Base-by-base conservation (phyloP, 345 rosid genomes). In the Populus nigra region DNA sequence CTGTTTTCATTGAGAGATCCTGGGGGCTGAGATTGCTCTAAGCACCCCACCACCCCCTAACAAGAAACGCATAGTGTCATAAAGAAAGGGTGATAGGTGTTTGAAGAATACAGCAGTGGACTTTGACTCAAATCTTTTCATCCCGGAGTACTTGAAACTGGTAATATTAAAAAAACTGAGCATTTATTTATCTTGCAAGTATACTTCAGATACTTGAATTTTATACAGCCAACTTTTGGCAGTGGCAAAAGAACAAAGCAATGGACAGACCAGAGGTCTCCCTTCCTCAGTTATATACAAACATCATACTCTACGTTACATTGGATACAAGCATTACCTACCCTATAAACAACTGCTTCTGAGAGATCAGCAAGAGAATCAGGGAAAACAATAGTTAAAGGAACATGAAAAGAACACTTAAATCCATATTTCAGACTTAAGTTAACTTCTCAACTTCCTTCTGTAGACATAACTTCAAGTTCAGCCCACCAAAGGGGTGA, bases 401-500 rank as follows among this genome's bases (percentile, higher is more conserved):
- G 61, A 33, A 31, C 47, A 41, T 61, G 61, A n/a, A 77, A 71
- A 35, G 23, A 33, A 50, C 18, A 35, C 50, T 49, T 13, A 5
- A 43, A 35, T 62, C 33, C 33, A 17, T 31, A 70, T 71, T 31
- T 50, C 47, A 20, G 67, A 43, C 45, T 67, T 25, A 63, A 18
- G 49, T 43, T 25, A 63, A 76, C 67, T 71, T 55, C 77, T 88
- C 81, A 86, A 71, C 81, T 86, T 79, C 78, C 81, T 68, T 88
- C 89, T 7, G 87, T 72, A 39, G 99, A 87, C 88, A 89, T 75
- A 76, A 96, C 91, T 86, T 94, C 98, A 70, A 96, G 93, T 77
- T 96, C 97, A 33, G 97, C 97, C 97, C 99, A 94, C 99, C 97
- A 96, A 67, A 90, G 89, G 70, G 97, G 94, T 76, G 97, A 94